Evolutionary conservation across 108 stramenopile genomes (phyloP).

Genomic region (Stephanodiscus triporus): DNA sequence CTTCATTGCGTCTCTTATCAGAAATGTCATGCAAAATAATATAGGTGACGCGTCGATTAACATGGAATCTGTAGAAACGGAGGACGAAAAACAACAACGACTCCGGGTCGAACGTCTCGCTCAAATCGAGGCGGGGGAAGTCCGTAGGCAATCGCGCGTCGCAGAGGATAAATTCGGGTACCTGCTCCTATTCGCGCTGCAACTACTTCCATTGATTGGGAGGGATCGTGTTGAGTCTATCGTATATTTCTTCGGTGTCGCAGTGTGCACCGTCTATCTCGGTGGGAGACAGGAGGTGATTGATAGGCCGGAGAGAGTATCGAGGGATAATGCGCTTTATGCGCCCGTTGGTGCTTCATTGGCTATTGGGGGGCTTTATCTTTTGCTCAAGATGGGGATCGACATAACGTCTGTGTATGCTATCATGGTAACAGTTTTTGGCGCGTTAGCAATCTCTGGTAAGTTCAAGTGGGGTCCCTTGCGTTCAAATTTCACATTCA

Average conservation of each 20-base stretch:
- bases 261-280: conserved; percentile 38
- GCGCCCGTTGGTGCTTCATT: conserved; percentile 46
- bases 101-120: conserved; percentile 39
- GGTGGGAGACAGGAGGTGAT: conserved; percentile 43
- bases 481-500: neutral
- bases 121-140: conserved; percentile 34
- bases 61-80: conserved; percentile 13
- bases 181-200: conserved; percentile 41
- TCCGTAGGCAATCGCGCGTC: conserved; percentile 32
- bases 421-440: conserved; percentile 39
- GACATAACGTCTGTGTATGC: conserved; percentile 43
- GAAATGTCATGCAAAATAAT: conserved; percentile 3
- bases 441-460: conserved; percentile 39
- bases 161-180: conserved; percentile 36
- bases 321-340: conserved; percentile 41
- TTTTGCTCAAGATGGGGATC: conserved; percentile 41
- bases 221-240: conserved; percentile 30
- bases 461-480: neutral
- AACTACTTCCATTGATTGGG: conserved; percentile 36
- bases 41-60: neutral
- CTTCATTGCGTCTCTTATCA: conserved; percentile 3
- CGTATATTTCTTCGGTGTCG: conserved; percentile 35
- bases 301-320: conserved; percentile 42
- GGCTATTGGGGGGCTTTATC: conserved; percentile 38
- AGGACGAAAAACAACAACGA: conserved; percentile 30